Conservation (phyloP, 176 grass and related monocot genomes). For the Hyparrhenia diplandra region DNA sequence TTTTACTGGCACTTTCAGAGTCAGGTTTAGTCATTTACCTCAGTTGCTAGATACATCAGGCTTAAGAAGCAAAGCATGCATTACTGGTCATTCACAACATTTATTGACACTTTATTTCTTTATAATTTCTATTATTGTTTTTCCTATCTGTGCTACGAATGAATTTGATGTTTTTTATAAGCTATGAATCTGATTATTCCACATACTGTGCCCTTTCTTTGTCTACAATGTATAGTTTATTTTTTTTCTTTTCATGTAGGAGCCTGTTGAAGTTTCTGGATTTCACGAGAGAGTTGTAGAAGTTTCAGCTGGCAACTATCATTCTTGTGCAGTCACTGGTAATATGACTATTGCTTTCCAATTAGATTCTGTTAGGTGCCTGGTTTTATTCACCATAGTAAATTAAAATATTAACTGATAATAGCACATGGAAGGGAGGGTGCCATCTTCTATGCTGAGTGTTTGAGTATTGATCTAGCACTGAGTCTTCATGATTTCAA, state of each 20-base stretch:
- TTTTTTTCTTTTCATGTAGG: slow-evolving; percentile 42
- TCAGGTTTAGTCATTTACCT: background rate
- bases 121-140: background rate
- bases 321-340: slow-evolving; percentile 86
- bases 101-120: background rate
- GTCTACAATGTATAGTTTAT: background rate
- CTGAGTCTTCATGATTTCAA: background rate
- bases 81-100: background rate
- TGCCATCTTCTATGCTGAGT: background rate
- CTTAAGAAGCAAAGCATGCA: background rate
- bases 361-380: background rate
- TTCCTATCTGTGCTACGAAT: background rate
- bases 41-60: background rate
- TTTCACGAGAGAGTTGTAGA: slow-evolving; percentile 55
- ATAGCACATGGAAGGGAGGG: background rate
- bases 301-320: slow-evolving; percentile 78
- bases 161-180: background rate
- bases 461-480: background rate
- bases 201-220: background rate
- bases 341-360: too few species aligned
- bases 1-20: background rate
- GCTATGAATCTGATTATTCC: background rate
- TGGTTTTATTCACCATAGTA: slow-evolving; percentile 12
- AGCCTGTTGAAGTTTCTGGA: slow-evolving; percentile 73
- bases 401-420: slow-evolving; percentile 3